phyloP scores from a whole-genome alignment of 768 basidiomycete genomes.

The Naganishia friedmannii region DNA sequence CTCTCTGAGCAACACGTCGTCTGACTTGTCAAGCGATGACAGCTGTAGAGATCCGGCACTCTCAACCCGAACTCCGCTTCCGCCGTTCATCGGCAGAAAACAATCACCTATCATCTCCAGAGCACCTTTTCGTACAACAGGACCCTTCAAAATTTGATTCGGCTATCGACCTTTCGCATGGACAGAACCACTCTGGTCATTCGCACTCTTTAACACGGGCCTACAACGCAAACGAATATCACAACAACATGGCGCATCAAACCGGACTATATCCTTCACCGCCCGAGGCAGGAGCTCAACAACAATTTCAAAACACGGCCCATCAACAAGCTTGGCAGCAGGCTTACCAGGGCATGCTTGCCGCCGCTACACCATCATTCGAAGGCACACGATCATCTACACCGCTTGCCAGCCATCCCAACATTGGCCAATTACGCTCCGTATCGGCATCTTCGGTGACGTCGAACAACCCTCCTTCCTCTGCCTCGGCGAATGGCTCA shows the following conservation, averaged over 20 bases:
- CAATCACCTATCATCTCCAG: not conserved
- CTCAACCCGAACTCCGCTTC: slow-evolving; percentile 7
- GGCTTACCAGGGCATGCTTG: slow-evolving; percentile 2
- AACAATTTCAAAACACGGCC: not conserved
- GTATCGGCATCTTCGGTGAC: not conserved
- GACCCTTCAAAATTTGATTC: not conserved
- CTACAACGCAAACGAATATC: not conserved
- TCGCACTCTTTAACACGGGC: not conserved
- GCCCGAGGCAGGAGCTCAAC: not conserved
- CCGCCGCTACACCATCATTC: slow-evolving; percentile 2
- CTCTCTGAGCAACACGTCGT: not conserved
- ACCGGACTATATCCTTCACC: not conserved
- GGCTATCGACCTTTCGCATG: not conserved
- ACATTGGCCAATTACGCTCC: not conserved
- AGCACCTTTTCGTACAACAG: not conserved
- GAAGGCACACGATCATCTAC: slow-evolving; percentile 17
- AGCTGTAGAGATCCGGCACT: not conserved
- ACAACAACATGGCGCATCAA: slow-evolving; percentile 6
- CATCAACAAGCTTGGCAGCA: slow-evolving; percentile 16
- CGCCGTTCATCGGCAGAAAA: slow-evolving; percentile 8
- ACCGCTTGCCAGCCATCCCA: slow-evolving; percentile 1
- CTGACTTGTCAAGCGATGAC: slow-evolving; percentile 6
- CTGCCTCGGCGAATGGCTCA: not conserved
- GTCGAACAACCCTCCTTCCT: slow-evolving; percentile 2
- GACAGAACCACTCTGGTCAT: not conserved